Base-by-base conservation (phyloP, 148 eudicot genomes). In the Rhododendron kiyosumense region DNA sequence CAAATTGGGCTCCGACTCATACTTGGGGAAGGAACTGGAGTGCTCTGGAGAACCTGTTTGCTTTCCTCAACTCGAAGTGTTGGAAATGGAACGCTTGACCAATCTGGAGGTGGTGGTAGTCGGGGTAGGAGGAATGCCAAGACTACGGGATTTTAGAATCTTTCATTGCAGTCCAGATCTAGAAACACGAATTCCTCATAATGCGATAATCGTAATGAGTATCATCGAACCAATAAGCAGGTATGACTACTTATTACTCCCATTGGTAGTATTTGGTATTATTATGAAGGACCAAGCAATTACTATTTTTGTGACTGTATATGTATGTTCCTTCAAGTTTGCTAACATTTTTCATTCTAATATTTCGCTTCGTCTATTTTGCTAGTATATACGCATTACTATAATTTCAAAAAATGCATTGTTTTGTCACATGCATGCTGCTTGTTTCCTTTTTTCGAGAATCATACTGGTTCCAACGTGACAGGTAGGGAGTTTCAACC, bases 21-120 rank as follows among this genome's bases (percentile, higher is more conserved):
- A 84, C 28, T 0, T 0, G 3, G 85, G 85, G 17, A 51, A 18
- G 54, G 48, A 51, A 45, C 75, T 84, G 17, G 28, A 51, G 8
- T 71, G 45, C 67, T 65, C 67, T 17, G 79, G 45, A 46, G 80
- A 32, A 52, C 38, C 30, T 30, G 84, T 4, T 30, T 20, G 1
- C 45, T 84, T 84, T 49, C 67, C 80, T 73, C 46, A 73, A 18
- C 79, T 84, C 6, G 65, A 84, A 74, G 79, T 73, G 57, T 71
- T 84, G 32, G 0, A 49, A 10, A 67, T 84, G 51, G 22, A 18
- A 0, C 0, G 1, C 12, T 73, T 81, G 24, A 0, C 0, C 0
- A 2, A 17, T 9, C 54, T 84, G 22, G 65, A 73, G 65, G 22
- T 30, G 79, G 22, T 84, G 13, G 12, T 20, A 84, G 11, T 51